Conservation (phyloP, 495 filamentous ascomycete genomes). For the Neurospora intermedia region DNA sequence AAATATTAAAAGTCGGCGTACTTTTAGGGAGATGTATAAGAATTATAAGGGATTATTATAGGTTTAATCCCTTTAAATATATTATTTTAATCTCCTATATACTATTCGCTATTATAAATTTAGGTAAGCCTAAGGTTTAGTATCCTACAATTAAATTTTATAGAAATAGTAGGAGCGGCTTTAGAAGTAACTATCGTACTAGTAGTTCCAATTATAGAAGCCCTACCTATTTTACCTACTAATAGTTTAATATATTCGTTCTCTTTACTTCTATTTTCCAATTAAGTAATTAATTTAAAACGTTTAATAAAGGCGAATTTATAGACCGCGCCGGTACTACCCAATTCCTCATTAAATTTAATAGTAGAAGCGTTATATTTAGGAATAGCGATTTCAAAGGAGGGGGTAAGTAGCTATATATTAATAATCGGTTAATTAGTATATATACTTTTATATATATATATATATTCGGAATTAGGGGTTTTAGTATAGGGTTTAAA, state of each 20-base stretch:
- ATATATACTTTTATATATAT: no score
- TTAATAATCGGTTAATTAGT: no score
- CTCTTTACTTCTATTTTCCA: conserved; percentile 79
- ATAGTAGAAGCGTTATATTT: conserved; percentile 81
- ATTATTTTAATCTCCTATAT: conserved; percentile 85
- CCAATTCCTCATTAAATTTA: conserved; percentile 69
- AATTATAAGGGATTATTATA: no score
- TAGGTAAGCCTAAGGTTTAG: conserved; percentile 71
- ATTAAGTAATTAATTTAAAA: conserved; percentile 80
- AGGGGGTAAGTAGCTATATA: no score
- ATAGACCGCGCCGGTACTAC: conserved; percentile 52
- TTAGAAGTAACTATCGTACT: conserved; percentile 36
- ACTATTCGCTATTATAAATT: conserved; percentile 83
- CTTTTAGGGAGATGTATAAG: no score
- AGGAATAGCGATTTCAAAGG: conserved; percentile 69
- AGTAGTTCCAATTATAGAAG: conserved; percentile 31
- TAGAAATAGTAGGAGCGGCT: conserved; percentile 36
- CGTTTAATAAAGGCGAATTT: conserved; percentile 83
- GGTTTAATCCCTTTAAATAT: conserved; percentile 81
- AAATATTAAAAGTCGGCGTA: no score
- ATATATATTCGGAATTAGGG: no score
- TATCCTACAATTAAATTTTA: conserved; percentile 45
- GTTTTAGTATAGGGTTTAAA: no score
- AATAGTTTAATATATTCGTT: conserved; percentile 88
- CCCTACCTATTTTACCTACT: conserved; percentile 46